These are phyloP conservation scores for Hanseniaspora nectarophila DNA, from an alignment of 805 yeast genomes.

Conservation along the genomic window DNA sequence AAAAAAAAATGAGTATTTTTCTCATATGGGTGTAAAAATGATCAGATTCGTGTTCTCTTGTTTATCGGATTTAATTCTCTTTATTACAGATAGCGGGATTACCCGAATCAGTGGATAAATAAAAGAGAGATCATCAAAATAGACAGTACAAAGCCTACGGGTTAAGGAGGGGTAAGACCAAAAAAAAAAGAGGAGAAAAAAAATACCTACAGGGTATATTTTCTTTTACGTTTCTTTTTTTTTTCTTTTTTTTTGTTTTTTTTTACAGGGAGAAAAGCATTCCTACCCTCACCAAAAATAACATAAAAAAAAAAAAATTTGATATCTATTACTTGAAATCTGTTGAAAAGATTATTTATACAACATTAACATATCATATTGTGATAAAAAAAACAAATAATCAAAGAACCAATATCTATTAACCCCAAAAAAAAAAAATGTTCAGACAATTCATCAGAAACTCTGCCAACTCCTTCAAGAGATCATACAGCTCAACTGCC, in stretches of 20 bases:
- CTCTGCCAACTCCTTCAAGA: neutral
- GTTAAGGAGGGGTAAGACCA: neutral
- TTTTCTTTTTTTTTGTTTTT: too few species aligned
- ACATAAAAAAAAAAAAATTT: too few species aligned
- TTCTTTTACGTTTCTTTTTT: too few species aligned
- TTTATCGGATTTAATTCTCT: too few species aligned
- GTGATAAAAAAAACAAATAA: neutral
- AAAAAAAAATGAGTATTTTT: too few species aligned
- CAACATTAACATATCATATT: too few species aligned
- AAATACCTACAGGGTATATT: too few species aligned
- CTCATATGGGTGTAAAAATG: neutral
- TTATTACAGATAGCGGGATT: too few species aligned
- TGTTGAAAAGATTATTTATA: neutral
- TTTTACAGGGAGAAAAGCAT: neutral
- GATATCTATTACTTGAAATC: too few species aligned
- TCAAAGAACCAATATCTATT: neutral
- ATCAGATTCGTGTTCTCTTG: too few species aligned
- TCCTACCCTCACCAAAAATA: too few species aligned
- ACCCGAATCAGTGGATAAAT: neutral
- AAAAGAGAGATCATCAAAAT: too few species aligned
- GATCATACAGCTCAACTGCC: constrained; percentile 9
- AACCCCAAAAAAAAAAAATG: neutral
- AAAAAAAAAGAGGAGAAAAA: neutral
- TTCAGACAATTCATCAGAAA: constrained; percentile 11
- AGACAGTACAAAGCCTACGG: neutral